Evolutionary conservation across 2,329 filamentous ascomycete genomes (phyloP).

Genomic region (Colletotrichum sp.): DNA sequence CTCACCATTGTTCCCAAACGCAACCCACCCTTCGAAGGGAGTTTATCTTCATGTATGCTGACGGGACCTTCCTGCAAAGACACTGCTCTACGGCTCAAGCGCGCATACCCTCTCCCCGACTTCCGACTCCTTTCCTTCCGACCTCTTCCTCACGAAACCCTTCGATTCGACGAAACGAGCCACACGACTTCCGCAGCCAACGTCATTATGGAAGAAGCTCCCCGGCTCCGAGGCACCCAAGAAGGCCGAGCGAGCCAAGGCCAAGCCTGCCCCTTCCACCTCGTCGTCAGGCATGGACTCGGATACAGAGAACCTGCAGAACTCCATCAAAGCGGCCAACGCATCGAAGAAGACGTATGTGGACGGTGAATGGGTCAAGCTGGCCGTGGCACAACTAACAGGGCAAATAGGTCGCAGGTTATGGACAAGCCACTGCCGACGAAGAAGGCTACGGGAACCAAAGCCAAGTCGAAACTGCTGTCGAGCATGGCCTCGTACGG

Average conservation of each 20-base stretch:
- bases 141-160: constrained; percentile 62
- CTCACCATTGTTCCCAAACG: neutral
- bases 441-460: constrained; percentile 39
- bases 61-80: constrained; percentile 38
- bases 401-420: constrained; percentile 32
- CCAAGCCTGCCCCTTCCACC: constrained; percentile 34
- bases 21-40: neutral
- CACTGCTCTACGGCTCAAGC: constrained; percentile 57
- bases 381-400: constrained; percentile 28
- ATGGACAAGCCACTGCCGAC: constrained; percentile 38
- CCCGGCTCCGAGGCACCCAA: constrained; percentile 27
- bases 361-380: constrained; percentile 30
- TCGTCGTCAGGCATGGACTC: constrained; percentile 48
- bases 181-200: constrained; percentile 54
- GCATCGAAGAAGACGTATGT: constrained; percentile 41
- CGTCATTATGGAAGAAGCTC: constrained; percentile 51
- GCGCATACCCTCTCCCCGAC: constrained; percentile 51
- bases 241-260: constrained; percentile 32
- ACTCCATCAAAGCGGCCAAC: constrained; percentile 45
- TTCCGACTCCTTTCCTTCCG: constrained; percentile 53
- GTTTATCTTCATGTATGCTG: neutral
- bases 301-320: constrained; percentile 56
- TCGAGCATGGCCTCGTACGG: constrained; percentile 42
- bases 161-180: constrained; percentile 51
- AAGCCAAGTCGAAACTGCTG: constrained; percentile 46